Evolutionary conservation across 441 rosid genomes (phyloP).

Genomic region (Populus hybrid): DNA sequence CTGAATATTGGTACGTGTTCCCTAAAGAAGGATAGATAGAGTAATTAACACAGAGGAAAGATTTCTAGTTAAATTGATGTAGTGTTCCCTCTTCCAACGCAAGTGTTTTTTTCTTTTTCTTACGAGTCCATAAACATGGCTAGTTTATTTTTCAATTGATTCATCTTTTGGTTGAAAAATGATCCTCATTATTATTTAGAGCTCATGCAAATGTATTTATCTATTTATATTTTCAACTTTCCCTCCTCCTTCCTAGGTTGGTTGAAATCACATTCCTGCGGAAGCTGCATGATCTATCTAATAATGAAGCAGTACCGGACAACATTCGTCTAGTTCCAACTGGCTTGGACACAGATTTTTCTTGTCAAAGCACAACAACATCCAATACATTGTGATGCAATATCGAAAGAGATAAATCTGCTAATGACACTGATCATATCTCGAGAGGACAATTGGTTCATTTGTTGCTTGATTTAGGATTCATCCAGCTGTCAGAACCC

Average conservation of each 20-base stretch:
- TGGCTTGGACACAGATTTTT: constrained; percentile 47
- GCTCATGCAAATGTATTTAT: constrained; percentile 12
- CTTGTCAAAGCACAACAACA: constrained; percentile 59
- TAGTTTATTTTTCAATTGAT: not conserved
- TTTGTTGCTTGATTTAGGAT: constrained; percentile 43
- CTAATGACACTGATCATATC: constrained; percentile 37
- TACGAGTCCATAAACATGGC: not conserved
- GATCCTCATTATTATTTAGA: constrained; percentile 5
- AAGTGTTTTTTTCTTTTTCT: no score
- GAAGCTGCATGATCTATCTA: constrained; percentile 66
- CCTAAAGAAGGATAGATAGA: no score
- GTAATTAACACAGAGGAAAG: no score
- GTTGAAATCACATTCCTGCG: constrained; percentile 71
- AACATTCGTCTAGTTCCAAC: constrained; percentile 65
- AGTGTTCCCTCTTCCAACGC: no score
- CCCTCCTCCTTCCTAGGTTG: constrained; percentile 39
- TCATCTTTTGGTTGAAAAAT: constrained; percentile 11
- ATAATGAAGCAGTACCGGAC: constrained; percentile 51
- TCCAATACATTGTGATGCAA: constrained; percentile 82
- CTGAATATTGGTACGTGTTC: no score
- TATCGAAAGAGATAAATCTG: constrained; percentile 66
- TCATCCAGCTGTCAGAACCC: constrained; percentile 88
- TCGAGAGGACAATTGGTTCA: constrained; percentile 24
- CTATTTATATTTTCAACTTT: constrained; percentile 17
- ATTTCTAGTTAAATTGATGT: no score